These are phyloP conservation scores for Raffaelea ambrosiae DNA, from an alignment of 2,329 filamentous ascomycete species.

Conservation along the genomic window DNA sequence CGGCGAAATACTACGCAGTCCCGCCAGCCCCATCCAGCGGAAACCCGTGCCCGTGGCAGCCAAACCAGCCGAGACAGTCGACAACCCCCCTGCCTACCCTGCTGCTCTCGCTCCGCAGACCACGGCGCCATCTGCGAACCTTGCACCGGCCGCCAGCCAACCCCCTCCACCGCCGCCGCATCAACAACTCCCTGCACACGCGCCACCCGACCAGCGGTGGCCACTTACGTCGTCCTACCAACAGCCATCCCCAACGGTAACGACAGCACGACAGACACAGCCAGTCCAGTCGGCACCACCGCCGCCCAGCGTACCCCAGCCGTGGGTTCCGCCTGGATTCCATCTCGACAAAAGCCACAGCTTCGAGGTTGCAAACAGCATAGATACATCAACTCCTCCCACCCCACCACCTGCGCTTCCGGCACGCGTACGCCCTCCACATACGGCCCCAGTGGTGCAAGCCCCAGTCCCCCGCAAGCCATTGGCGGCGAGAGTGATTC, in stretches of 20 bases:
- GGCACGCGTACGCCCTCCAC: neutral
- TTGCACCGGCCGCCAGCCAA: neutral
- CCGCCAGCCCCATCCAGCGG: slow-evolving; percentile 32
- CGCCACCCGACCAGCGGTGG: too few relatives aligned
- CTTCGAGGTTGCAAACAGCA: neutral
- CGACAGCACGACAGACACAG: neutral
- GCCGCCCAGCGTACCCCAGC: neutral
- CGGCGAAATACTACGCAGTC: neutral
- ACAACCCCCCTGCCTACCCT: neutral
- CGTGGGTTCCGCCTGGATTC: slow-evolving; percentile 11
- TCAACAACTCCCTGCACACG: too few relatives aligned
- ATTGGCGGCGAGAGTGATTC: neutral
- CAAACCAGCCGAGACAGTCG: neutral
- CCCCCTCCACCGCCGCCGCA: neutral
- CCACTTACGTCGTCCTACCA: neutral
- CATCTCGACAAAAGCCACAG: slow-evolving; percentile 6
- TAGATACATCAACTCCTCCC: neutral
- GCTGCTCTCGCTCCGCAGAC: too few relatives aligned
- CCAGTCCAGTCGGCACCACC: neutral
- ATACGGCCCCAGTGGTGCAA: neutral
- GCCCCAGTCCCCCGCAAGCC: slow-evolving; percentile 6
- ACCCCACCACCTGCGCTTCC: neutral
- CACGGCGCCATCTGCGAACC: too few relatives aligned
- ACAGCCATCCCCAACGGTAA: neutral
- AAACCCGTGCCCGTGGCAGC: slow-evolving; percentile 39